Base-by-base conservation (phyloP, 768 basidiomycete species). In the Tremella yokohamensis region DNA sequence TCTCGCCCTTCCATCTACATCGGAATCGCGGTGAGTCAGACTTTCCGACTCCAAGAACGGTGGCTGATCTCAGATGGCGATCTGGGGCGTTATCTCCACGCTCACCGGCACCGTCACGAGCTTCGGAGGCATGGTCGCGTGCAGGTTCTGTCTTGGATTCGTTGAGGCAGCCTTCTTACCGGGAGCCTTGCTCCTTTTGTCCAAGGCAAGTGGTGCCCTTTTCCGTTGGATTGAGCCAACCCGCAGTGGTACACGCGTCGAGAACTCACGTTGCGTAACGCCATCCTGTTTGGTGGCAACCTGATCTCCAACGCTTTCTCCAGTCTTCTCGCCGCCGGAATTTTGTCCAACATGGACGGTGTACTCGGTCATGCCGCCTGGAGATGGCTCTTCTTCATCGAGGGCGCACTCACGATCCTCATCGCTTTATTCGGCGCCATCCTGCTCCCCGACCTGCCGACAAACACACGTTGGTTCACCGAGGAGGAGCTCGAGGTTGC, bases 291-390 rank as follows among this genome's bases (percentile, higher is more conserved):
- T 53, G 65, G 51, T 34, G 70, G 70, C 18, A 84, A 81, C 65
- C 79, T 90, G 84, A n/a, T n/a, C n/a, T n/a, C 84, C 54, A 91
- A 90, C 79, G 89, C 88, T 0, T 89, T 90, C 70, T 88, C 89
- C 2, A 81, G 87, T 1, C 78, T 87, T 7, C 82, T 88, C 66
- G 88, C 86, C 15, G 87, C 87, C n/a, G 87, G 85, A 11, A 85
- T 88, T 54, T 79, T 90, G 15, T 77, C 79, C 0, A 81, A 79
- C 42, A 85, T 88, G 86, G 82, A 89, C 60, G 86, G 85, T 1
- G 80, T 79, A 51, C 77, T 82, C 3, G 87, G 86, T 1, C 84
- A 86, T 40, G 70, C 83, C 25, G 86, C 85, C 9, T 88, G 87
- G 87, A 68, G 69, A 51, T 88, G 85, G 86, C 63, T 87, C 38